A percentile compares a stretch with the other conserved stretches of the same genome.
Evolutionary conservation across 2,329 filamentous ascomycete genomes (phyloP).

Genomic region (Aspergillus candidus): DNA sequence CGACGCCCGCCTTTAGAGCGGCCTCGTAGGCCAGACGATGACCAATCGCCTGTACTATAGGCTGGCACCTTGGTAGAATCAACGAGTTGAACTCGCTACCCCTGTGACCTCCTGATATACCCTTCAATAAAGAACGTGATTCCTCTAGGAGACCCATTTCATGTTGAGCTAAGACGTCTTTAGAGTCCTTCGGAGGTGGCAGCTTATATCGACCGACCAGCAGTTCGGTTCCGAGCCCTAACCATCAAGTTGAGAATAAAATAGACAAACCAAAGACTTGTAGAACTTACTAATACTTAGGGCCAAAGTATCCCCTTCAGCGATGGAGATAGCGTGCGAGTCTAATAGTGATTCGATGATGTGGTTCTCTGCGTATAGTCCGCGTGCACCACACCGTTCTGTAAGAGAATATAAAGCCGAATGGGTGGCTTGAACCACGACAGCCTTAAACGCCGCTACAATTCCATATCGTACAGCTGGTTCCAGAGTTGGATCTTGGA

Average conservation of each 20-base stretch:
- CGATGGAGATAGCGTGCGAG: constrained; percentile 5
- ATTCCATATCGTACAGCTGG: constrained; percentile 5
- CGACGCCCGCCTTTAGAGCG: constrained; percentile 10
- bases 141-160: constrained; percentile 17
- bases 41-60: constrained; percentile 17
- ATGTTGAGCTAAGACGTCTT: constrained; percentile 13
- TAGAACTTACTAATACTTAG: constrained; percentile 15
- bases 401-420: constrained; percentile 4
- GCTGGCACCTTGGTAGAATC: constrained; percentile 14
- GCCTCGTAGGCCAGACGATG: constrained; percentile 20
- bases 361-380: constrained; percentile 10
- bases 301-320: constrained; percentile 16
- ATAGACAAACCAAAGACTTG: neutral
- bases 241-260: neutral
- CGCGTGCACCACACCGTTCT: constrained; percentile 13
- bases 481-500: neutral
- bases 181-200: constrained; percentile 9
- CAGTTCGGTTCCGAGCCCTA: constrained; percentile 23
- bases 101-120: constrained; percentile 7
- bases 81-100: constrained; percentile 15
- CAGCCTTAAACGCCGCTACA: constrained; percentile 11
- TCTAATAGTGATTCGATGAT: constrained; percentile 10
- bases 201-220: constrained; percentile 20
- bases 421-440: constrained; percentile 4
- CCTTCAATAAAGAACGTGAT: neutral